Conservation (phyloP, 805 yeast species). For the Suhomyces vadensis region DNA sequence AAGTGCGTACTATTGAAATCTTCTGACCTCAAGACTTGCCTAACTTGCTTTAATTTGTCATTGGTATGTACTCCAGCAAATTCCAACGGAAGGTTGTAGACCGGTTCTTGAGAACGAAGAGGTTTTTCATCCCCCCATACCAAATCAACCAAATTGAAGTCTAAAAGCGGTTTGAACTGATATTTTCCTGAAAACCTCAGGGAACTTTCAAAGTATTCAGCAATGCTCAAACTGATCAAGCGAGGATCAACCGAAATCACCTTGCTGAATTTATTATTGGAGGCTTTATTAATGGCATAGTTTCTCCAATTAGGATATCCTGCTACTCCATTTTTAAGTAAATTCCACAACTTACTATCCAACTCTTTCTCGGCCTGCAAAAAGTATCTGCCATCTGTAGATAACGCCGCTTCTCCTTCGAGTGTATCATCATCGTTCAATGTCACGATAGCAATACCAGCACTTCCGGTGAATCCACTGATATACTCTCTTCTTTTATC, state of each 20-base stretch:
- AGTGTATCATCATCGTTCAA: constrained; percentile 42
- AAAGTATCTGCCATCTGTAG: constrained; percentile 95
- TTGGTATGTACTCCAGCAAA: constrained; percentile 37
- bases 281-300: constrained; percentile 59
- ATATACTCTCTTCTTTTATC: constrained; percentile 85
- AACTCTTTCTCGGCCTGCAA: constrained; percentile 85
- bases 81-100: constrained; percentile 30
- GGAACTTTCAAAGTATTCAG: constrained; percentile 38
- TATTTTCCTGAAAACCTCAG: constrained; percentile 24
- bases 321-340: constrained; percentile 77
- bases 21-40: constrained; percentile 29
- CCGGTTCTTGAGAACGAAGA: constrained; percentile 31
- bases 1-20: constrained; percentile 33
- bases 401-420: constrained; percentile 70
- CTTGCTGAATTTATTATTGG: constrained; percentile 48
- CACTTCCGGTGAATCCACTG: constrained; percentile 89
- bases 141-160: constrained; percentile 36
- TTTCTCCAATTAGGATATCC: constrained; percentile 77
- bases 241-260: constrained; percentile 85
- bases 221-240: constrained; percentile 55
- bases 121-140: constrained; percentile 43
- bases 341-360: constrained; percentile 67
- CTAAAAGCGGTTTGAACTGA: constrained; percentile 31
- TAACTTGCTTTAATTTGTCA: constrained; percentile 30
- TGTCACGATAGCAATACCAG: constrained; percentile 89